Evolutionary conservation across 2,329 filamentous ascomycete species (phyloP), one percentile per base, ranked within the genome.

Genomic region (Phyllosticta paracitricarpa): DNA sequence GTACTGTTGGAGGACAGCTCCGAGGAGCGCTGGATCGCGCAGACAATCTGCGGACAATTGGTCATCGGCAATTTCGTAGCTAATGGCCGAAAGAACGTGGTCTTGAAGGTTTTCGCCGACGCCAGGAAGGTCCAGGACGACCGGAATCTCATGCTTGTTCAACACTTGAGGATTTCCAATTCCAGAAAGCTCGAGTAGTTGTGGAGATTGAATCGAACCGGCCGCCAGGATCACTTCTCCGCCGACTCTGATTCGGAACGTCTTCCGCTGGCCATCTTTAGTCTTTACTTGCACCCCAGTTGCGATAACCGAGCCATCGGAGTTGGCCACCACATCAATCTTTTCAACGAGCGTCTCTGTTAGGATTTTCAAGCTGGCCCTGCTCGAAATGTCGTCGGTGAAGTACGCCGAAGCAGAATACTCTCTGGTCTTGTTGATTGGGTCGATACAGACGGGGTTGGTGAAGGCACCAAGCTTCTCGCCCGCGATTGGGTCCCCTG

Each of bases 101-200:
- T 74, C 72, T 64, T 73, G 68, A 0, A 75, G 64, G 30, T 73
- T 73, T 25, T 68, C 66, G 7, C 72, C 72, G 5, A 74, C 68
- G 4, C 63, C 62, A 2, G 68, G 67, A 1, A 70, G 63, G 10
- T 66, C 35, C 4, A 71, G 54, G 9, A 65, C 60, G 2, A 19
- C 55, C 4, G 59, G 28, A 7, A 68, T 64, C 19, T 19, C n/a
- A 8, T 67, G 62, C 9, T 64, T 63, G 0, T 59, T 58, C 14
- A 64, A 62, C 17, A 68, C 65, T 2, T 51, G 7, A 4, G 61
- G 52, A 14, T 65, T 64, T 14, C 66, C 64, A 9, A 67, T 59
- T 3, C 65, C 66, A 3, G 58, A 63, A 24, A 61, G 35, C 30
- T 67, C 60, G 3, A 67, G 40, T 14, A 66, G 35, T 5, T 61